phyloP scores from a whole-genome alignment of 2,329 filamentous ascomycete species.

The Drechslerella coelobrocha region DNA sequence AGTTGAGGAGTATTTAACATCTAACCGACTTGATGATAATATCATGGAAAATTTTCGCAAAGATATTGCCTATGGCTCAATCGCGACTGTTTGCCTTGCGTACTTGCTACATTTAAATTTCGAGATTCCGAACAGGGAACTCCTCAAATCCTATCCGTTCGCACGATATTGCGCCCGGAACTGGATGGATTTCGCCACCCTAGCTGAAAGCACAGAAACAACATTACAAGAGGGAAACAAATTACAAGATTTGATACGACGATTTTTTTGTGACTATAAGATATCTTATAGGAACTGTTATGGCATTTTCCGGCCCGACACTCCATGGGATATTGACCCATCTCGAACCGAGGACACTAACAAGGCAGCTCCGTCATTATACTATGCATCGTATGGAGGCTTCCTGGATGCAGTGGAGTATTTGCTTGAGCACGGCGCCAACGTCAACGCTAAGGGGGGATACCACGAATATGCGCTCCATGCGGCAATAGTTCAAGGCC shows the following conservation, averaged over 20 bases:
- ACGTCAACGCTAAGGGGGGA: not conserved
- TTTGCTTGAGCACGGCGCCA: not conserved
- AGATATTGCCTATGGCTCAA: conserved; percentile 36
- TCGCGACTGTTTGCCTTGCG: conserved; percentile 53
- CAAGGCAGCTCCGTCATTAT: conserved; percentile 8
- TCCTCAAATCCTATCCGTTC: conserved; percentile 41
- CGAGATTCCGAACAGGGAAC: conserved; percentile 5
- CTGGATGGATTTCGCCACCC: conserved; percentile 50
- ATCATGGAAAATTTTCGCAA: conserved; percentile 25
- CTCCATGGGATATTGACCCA: not conserved
- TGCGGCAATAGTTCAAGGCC: not conserved
- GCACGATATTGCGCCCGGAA: conserved; percentile 53
- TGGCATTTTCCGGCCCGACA: conserved; percentile 6
- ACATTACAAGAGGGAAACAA: conserved; percentile 2
- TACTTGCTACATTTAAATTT: conserved; percentile 53
- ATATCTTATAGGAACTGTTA: conserved; percentile 13
- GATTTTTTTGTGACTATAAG: not conserved
- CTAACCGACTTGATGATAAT: conserved; percentile 40
- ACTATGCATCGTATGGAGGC: conserved; percentile 27
- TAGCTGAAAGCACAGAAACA: conserved; percentile 41
- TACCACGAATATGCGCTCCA: not conserved
- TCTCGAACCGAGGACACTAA: not conserved
- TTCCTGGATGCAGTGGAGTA: conserved; percentile 3
- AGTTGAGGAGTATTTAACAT: conserved; percentile 56
- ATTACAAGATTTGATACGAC: not conserved